Evolutionary conservation across 495 filamentous ascomycete species (phyloP), one percentile per base, ranked within the genome.

Genomic region (Astrothelium subdiscretum): DNA sequence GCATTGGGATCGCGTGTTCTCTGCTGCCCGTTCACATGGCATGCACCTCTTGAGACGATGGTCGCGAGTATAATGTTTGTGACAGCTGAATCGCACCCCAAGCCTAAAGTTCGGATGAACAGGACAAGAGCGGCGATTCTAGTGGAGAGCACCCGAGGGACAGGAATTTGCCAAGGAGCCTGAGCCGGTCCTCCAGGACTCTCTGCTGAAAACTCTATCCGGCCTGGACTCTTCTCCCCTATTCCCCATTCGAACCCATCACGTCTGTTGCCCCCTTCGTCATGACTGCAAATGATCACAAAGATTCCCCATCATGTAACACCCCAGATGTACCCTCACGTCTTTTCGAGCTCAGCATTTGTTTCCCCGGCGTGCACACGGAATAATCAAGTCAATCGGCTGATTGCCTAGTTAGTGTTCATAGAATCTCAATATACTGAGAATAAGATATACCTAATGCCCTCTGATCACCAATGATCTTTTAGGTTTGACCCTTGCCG

Each of bases 261-360:
- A 27, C 8, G 6, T 8, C 29, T 54, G 3, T 38, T 54, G 5
- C 3, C 48, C 48, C 48, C 48, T 54, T 54, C 48, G 48, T 54
- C 48, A 54, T 54, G 48, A 54, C 48, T 24, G 24, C 24, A 27
- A 27, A 54, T 29, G 48, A 54, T n/a, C 48, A 54, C 48, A 4
- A 29, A 54, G 48, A 54, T 54, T 54, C 48, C 48, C 48, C 48
- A 15, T 54, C 48, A 54, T 54, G 48, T 54, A 54, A 54, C 5
- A n/a, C 48, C 48, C 48, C 48, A 29, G n/a, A 54, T 54, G 48
- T 54, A 54, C 48, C 48, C 48, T 54, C 22, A 29, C 48, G 48
- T 29, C 26, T 10, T 24, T 26, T 15, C 22, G 29, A 11, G 22
- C 24, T 29, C 48, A 54, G 48, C 48, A 54, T 29, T 27, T 54